Base-by-base conservation (phyloP, 2,329 filamentous ascomycete genomes). In the Eutypa lata region DNA sequence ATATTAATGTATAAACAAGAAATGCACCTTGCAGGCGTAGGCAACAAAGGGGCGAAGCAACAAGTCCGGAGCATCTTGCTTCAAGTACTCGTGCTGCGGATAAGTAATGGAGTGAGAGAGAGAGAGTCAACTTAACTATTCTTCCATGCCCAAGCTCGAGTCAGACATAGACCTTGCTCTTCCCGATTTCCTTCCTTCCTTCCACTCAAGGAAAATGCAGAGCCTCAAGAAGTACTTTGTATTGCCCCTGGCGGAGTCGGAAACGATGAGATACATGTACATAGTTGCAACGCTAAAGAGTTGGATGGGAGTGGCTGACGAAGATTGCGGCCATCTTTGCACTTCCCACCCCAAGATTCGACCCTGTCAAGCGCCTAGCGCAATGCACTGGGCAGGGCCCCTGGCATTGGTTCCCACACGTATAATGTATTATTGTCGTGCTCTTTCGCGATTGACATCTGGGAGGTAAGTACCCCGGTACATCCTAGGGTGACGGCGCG, bases 1-100 rank as follows among this genome's bases (percentile, higher is more conserved):
- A 47, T 13, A 21, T 40, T 19, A 38, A n/a, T n/a, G 24, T 21
- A 8, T 14, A 31, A 37, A n/a, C 40, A 24, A 19, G 43, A 46
- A 21, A 26, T 26, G 16, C 28, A 48, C 50, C n/a, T 16, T 22
- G 45, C 19, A 48, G 46, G 46, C 42, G 45, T 28, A 48, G 46
- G 46, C 42, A 53, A 22, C 18, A 47, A 47, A 28, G 51, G 16
- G 51, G 51, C 51, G 47, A 40, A 53, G 51, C 47, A 49, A 53
- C 38, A 10, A 21, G 42, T 35, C 26, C 38, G 46, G 43, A 49
- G 28, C 45, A 49, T 40, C 24, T 47, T 38, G 26, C 24, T 49
- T 40, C 47, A 24, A 38, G 43, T 16, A 28, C n/a, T 33, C 26
- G 26, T 31, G 19, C 19, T 18, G n/a, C 16, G 38, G 26, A 49